Base-by-base conservation (phyloP, 306 rosid genomes). In the Fragaria iinumae region DNA sequence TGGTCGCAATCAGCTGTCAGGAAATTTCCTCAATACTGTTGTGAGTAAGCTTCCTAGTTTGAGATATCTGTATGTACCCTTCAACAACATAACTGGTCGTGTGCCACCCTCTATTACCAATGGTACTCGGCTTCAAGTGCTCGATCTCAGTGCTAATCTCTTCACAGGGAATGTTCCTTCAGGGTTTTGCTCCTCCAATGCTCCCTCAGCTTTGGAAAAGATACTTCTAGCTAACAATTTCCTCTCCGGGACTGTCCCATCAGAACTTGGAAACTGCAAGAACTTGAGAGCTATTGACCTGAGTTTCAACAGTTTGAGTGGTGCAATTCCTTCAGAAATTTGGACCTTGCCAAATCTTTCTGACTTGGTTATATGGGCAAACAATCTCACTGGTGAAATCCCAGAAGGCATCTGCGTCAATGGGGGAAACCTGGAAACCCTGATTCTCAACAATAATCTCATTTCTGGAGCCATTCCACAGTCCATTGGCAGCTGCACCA, bases 331-430 rank as follows among this genome's bases (percentile, higher is more conserved):
- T 20, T 14, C 7, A 16, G 89, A 80, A 43, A 50, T 91, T 82
- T 89, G 97, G 93, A 62, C 57, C 34, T 83, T 91, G 78, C 92
- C 92, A 27, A 85, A 82, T 73, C 89, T 91, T 23, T 76, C 85
- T 14, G 88, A 89, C 79, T 77, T 91, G 82, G 85, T 91, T 67
- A 89, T 91, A 87, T 91, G 97, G 97, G 93, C 93, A 4, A 91
- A 88, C 53, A 83, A 78, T 27, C 87, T 91, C 45, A 79, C 81
- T 0, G 97, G 94, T 2, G 81, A 76, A 77, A 89, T 91, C 80
- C 97, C 93, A 0, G 86, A 86, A 73, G 92, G 79, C 50, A 83
- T 91, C 43, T 91, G 96, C 64, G 48, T 63, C 29, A 50, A 81
- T 4, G 92, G 92, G 62, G 92, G 92, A 57, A 85, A 86, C 80